These are phyloP conservation scores for Cryptococcus floricola DNA, from an alignment of 1,284 basidiomycete genomes.

Conservation along the genomic window DNA sequence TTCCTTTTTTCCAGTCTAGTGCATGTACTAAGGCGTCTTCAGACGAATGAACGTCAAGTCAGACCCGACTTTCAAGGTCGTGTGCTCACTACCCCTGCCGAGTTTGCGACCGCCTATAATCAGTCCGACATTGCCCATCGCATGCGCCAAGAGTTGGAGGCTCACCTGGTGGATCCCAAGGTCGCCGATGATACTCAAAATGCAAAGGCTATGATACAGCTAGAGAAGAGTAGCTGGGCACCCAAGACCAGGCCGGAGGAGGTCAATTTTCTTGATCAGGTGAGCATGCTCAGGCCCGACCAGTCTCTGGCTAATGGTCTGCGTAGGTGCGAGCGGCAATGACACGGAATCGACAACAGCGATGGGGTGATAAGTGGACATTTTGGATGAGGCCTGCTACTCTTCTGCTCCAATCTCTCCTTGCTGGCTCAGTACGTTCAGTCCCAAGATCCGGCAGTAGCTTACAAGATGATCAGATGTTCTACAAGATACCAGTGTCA, in stretches of 20 bases:
- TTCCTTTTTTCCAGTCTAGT: background rate
- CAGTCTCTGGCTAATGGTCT: background rate
- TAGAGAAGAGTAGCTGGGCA: constrained; percentile 27
- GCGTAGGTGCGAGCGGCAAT: constrained; percentile 25
- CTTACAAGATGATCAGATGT: constrained; percentile 50
- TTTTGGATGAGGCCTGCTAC: constrained; percentile 38
- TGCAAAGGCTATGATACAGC: constrained; percentile 12
- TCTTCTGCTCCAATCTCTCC: constrained; percentile 33
- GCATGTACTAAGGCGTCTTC: background rate
- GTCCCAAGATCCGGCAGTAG: background rate
- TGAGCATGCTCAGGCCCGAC: background rate
- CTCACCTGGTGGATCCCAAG: constrained; percentile 18
- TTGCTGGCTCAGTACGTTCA: constrained; percentile 58
- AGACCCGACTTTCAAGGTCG: constrained; percentile 51
- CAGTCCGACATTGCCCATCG: constrained; percentile 25
- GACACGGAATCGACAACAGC: constrained; percentile 37
- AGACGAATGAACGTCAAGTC: constrained; percentile 56
- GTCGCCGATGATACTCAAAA: constrained; percentile 12
- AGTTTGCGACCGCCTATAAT: constrained; percentile 52
- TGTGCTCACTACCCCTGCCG: constrained; percentile 59
- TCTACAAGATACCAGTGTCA: constrained; percentile 60
- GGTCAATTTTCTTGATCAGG: constrained; percentile 29
- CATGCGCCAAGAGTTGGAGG: constrained; percentile 35
- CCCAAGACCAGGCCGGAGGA: constrained; percentile 25
- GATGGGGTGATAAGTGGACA: constrained; percentile 42